A percentile compares a stretch with the other conserved stretches of the same genome.
Conservation (phyloP, 306 rosid genomes). For the Pterocarpus macrocarpus region DNA sequence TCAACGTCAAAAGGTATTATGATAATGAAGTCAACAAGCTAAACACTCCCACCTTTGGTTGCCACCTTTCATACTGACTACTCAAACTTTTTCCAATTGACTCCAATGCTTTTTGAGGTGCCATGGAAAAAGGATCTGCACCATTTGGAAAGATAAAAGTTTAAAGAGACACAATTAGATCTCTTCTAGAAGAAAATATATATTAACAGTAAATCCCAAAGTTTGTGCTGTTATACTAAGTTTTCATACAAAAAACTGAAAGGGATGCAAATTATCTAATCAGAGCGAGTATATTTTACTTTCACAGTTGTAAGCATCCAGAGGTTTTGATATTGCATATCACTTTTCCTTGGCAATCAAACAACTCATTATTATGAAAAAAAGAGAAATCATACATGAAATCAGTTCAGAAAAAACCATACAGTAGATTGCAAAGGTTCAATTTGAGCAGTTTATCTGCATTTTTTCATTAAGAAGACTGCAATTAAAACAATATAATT, state of each 20-base stretch:
- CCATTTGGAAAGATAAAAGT: constrained; percentile 37
- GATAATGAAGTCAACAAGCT: constrained; percentile 33
- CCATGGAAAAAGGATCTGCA: constrained; percentile 96
- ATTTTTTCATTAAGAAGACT: constrained; percentile 21
- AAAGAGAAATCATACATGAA: background rate
- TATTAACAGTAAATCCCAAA: background rate
- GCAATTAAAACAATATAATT: background rate
- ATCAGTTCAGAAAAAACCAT: background rate
- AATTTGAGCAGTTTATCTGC: constrained; percentile 21
- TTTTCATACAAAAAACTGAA: constrained; percentile 2
- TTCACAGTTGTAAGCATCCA: constrained; percentile 5
- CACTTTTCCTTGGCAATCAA: constrained; percentile 30
- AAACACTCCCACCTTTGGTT: constrained; percentile 78
- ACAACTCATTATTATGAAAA: constrained; percentile 1
- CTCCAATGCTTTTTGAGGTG: constrained; percentile 93
- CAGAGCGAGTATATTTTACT: constrained; percentile 12
- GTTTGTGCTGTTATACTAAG: background rate
- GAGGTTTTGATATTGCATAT: background rate
- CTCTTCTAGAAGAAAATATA: background rate
- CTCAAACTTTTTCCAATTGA: constrained; percentile 89
- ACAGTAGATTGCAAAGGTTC: constrained; percentile 5
- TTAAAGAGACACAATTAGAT: background rate
- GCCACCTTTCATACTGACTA: constrained; percentile 98
- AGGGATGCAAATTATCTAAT: background rate
- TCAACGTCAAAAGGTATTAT: constrained; percentile 37